These are phyloP conservation scores for Rhodotorula sp. DNA, from an alignment of 1,284 basidiomycete genomes.

Conservation along the genomic window DNA sequence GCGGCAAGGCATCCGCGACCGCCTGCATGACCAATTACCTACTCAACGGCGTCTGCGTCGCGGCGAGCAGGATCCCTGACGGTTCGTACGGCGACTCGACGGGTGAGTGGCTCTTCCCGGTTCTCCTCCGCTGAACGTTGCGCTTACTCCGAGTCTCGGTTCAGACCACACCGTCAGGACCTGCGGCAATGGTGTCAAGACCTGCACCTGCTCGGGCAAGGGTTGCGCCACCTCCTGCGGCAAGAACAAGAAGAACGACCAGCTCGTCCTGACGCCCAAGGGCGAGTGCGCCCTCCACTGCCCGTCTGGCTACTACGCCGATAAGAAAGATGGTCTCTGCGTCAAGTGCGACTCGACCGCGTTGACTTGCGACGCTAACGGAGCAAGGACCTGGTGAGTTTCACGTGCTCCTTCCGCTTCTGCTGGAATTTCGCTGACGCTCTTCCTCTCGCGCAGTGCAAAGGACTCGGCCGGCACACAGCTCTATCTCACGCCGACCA, in stretches of 20 bases:
- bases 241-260: background rate
- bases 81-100: background rate
- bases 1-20: background rate
- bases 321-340: background rate
- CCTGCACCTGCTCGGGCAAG: background rate
- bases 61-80: background rate
- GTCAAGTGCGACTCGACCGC: background rate
- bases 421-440: background rate
- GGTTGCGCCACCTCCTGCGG: background rate
- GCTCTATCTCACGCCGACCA: background rate
- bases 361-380: background rate
- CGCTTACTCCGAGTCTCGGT: background rate
- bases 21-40: background rate
- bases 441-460: no score
- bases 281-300: background rate
- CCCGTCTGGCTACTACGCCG: background rate
- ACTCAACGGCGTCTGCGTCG: background rate
- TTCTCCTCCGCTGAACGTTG: background rate
- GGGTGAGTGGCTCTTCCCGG: background rate
- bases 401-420: no score
- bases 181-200: background rate
- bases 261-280: slow-evolving; percentile 2
- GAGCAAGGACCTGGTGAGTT: background rate
- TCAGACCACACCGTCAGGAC: background rate
- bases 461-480: background rate